phyloP scores from a whole-genome alignment of 352 stramenopile species.

The Phytophthora sansomeana region DNA sequence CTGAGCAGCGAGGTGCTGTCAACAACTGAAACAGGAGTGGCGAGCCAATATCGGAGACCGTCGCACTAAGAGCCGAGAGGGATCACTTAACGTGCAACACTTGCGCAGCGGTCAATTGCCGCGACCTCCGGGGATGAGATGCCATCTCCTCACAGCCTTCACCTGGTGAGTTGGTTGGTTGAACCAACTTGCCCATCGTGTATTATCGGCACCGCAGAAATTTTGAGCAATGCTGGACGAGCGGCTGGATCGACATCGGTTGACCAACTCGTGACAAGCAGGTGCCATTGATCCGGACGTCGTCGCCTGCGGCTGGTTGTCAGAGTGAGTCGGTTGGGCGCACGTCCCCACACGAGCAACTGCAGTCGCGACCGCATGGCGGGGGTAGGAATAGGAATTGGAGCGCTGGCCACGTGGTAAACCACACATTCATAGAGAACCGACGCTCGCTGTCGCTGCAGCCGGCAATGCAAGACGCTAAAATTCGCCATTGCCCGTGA shows the following conservation, averaged over 20 bases:
- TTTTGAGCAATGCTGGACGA: background rate
- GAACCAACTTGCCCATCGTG: background rate
- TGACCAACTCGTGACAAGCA: conserved; percentile 9
- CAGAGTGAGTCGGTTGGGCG: conserved; percentile 13
- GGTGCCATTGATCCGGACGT: conserved; percentile 15
- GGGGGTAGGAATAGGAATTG: conserved; percentile 6
- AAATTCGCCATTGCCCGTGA: background rate
- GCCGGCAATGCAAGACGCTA: background rate
- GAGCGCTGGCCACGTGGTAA: background rate
- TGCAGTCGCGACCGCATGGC: conserved; percentile 28
- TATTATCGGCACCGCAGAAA: no score
- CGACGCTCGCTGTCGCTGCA: background rate
- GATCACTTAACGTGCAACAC: no score
- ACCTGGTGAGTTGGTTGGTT: conserved; percentile 5
- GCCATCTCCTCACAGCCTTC: conserved; percentile 12
- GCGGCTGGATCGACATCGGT: background rate
- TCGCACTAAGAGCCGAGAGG: background rate
- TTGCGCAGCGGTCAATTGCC: background rate
- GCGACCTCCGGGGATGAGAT: conserved; percentile 5
- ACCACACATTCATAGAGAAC: background rate
- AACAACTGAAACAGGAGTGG: background rate
- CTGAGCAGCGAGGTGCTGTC: background rate
- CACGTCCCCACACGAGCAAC: conserved; percentile 26
- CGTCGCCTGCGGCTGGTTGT: conserved; percentile 1
- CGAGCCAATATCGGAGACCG: background rate